phyloP scores from a whole-genome alignment of 2,329 filamentous ascomycete genomes.

The Aquanectria penicillioides region DNA sequence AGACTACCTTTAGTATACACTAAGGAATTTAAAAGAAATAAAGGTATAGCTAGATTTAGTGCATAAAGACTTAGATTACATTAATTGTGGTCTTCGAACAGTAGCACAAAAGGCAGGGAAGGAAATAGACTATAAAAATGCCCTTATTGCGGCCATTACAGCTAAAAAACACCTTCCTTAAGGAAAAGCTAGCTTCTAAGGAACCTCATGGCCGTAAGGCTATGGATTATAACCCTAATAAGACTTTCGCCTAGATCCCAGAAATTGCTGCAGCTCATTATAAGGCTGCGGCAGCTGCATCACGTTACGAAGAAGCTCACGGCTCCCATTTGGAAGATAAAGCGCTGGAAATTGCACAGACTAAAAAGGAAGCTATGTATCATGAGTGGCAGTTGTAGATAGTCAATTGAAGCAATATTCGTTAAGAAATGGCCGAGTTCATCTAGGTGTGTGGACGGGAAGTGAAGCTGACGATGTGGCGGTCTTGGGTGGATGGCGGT shows the following conservation, averaged over 20 bases:
- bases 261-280: neutral
- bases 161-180: neutral
- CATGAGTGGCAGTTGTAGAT: neutral
- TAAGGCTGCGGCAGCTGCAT: neutral
- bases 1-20: neutral
- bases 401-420: neutral
- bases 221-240: neutral
- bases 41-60: neutral
- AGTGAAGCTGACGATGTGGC: too few relatives aligned
- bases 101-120: neutral
- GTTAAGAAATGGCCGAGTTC: too few relatives aligned
- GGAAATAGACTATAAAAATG: neutral
- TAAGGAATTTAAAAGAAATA: neutral
- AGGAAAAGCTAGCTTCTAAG: neutral
- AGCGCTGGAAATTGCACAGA: too few relatives aligned
- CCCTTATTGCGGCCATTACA: neutral
- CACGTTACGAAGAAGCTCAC: neutral
- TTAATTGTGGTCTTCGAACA: too few relatives aligned
- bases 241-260: neutral
- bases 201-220: neutral
- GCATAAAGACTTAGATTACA: too few relatives aligned
- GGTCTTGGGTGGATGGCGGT: too few relatives aligned
- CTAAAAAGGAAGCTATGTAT: neutral
- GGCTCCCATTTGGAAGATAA: too few relatives aligned
- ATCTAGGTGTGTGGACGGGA: too few relatives aligned